Percentiles rank a stretch among this genome's conserved stretches.
These are phyloP conservation scores for Quillaja saponaria DNA, from an alignment of 306 rosid genomes.

Conservation along the genomic window DNA sequence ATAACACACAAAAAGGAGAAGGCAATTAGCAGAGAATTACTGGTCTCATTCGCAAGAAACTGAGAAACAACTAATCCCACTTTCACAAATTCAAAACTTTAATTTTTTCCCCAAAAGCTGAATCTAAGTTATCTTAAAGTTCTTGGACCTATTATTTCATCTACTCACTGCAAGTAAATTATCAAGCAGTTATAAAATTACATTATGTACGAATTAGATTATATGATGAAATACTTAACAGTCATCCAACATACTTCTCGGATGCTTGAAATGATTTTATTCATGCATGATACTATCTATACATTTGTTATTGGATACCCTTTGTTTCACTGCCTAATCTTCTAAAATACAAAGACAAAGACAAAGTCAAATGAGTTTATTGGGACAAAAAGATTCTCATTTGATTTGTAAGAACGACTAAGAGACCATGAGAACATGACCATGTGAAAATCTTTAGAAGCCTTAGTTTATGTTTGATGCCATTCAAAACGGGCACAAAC, in stretches of 20 bases:
- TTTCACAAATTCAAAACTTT: too few relatives aligned
- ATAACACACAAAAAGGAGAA: too few relatives aligned
- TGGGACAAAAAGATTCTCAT: conserved; percentile 19
- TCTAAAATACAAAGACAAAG: conserved; percentile 21
- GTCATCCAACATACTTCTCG: conserved; percentile 35
- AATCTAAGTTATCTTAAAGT: neutral
- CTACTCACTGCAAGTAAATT: neutral
- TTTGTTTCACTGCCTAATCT: too few relatives aligned
- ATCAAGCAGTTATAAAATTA: neutral
- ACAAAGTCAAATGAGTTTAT: conserved; percentile 33
- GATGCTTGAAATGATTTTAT: conserved; percentile 12
- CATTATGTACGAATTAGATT: conserved; percentile 13
- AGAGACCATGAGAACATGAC: conserved; percentile 32
- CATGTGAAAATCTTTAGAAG: conserved; percentile 26
- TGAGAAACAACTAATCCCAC: too few relatives aligned
- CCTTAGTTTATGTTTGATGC: too few relatives aligned
- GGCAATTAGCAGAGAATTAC: too few relatives aligned
- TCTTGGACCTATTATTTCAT: conserved; percentile 25
- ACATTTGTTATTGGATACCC: too few relatives aligned
- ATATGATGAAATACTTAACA: conserved; percentile 12
- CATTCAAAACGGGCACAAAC: too few relatives aligned
- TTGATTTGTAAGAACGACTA: neutral
- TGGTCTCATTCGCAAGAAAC: too few relatives aligned
- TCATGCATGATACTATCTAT: too few relatives aligned
- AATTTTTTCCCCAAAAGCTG: too few relatives aligned